These are phyloP conservation scores for Leccinum brunneo-olivaceum DNA, from an alignment of 1,284 basidiomycete species.

Conservation along the genomic window DNA sequence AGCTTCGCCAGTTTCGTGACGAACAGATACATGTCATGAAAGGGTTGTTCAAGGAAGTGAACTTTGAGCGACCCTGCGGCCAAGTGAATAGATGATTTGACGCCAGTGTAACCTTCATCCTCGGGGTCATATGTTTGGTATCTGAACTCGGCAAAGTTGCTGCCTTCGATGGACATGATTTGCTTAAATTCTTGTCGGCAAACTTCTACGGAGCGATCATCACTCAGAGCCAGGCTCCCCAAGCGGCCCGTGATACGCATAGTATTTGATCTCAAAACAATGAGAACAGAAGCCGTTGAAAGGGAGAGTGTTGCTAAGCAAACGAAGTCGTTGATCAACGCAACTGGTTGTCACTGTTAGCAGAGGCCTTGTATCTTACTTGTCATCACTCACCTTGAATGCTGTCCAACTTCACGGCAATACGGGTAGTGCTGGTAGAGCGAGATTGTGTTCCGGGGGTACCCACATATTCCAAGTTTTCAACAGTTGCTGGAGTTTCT, in stretches of 20 bases:
- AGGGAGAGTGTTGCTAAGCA: constrained; percentile 84
- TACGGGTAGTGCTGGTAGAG: constrained; percentile 63
- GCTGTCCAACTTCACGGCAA: constrained; percentile 82
- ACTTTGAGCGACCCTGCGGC: constrained; percentile 89
- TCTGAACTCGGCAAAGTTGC: constrained; percentile 91
- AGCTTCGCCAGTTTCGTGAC: constrained; percentile 83
- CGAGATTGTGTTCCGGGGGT: constrained; percentile 13
- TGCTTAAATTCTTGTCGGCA: constrained; percentile 74
- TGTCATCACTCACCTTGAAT: constrained; percentile 57
- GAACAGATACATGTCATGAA: constrained; percentile 84
- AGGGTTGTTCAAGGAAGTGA: constrained; percentile 82
- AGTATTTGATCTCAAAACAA: constrained; percentile 71
- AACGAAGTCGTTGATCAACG: constrained; percentile 73
- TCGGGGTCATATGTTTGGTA: constrained; percentile 89
- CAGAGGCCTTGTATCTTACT: neutral
- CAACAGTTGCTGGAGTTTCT: constrained; percentile 13
- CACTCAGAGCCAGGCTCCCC: constrained; percentile 80
- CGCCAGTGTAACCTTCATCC: constrained; percentile 64
- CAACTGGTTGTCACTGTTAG: constrained; percentile 43
- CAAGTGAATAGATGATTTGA: constrained; percentile 84
- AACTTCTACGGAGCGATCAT: constrained; percentile 59
- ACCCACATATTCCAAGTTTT: constrained; percentile 11
- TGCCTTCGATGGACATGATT: constrained; percentile 90
- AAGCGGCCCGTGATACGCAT: constrained; percentile 81
- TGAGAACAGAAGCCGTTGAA: constrained; percentile 85